phyloP scores from a whole-genome alignment of 441 rosid species.

The Adansonia gregorii region DNA sequence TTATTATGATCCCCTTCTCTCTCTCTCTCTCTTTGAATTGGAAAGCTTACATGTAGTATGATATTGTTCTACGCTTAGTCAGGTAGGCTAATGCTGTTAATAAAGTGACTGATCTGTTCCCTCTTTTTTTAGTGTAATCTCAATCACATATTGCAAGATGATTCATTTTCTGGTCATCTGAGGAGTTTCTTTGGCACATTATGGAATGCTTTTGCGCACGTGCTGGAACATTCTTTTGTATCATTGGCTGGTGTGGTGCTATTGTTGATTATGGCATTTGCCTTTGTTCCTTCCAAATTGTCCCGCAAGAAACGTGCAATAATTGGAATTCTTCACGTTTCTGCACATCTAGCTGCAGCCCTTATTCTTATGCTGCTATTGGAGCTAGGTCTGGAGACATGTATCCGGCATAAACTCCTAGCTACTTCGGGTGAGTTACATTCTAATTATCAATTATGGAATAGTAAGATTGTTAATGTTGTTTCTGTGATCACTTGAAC shows the following conservation, averaged over 20 bases:
- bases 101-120: constrained; percentile 31
- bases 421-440: constrained; percentile 82
- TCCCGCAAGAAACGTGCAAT: constrained; percentile 77
- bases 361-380: constrained; percentile 87
- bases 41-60: constrained; percentile 22
- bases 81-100: constrained; percentile 8
- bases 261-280: constrained; percentile 65
- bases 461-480: neutral
- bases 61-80: constrained; percentile 3
- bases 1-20: constrained; percentile 13
- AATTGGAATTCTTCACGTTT: constrained; percentile 88
- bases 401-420: constrained; percentile 83
- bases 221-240: constrained; percentile 78
- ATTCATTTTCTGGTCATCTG: constrained; percentile 86
- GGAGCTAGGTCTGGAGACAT: constrained; percentile 91
- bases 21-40: constrained; percentile 19
- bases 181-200: constrained; percentile 80
- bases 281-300: constrained; percentile 86
- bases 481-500: neutral
- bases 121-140: constrained; percentile 81
- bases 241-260: constrained; percentile 75
- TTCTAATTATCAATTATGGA: constrained; percentile 11
- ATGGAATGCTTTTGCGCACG: constrained; percentile 65
- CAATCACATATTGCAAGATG: constrained; percentile 78
- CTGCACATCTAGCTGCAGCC: constrained; percentile 87